phyloP scores from a whole-genome alignment of 2,329 filamentous ascomycete species.

The Tolypocladium amazonense region DNA sequence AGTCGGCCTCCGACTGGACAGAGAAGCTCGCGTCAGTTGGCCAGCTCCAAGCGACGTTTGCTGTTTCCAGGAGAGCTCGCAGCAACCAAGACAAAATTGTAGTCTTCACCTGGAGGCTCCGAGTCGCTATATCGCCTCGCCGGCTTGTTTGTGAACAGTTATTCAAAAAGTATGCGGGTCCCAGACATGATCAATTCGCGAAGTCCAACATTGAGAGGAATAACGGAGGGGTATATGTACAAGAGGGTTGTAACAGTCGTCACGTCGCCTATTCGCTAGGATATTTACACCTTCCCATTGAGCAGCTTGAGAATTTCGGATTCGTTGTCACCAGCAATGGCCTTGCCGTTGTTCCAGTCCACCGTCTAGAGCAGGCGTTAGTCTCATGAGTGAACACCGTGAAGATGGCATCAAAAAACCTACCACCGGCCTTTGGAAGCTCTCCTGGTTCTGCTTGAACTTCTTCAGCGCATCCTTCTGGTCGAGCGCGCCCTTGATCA shows the following conservation, averaged over 20 bases:
- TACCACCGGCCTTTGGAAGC: conserved; percentile 70
- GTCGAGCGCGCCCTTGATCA: conserved; percentile 65
- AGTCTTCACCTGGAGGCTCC: neutral
- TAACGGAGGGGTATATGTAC: conserved; percentile 1
- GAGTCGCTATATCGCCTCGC: neutral
- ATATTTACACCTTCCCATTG: conserved; percentile 35
- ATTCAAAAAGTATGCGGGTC: neutral
- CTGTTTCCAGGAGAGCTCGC: neutral
- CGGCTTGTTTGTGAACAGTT: neutral
- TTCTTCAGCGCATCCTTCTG: conserved; percentile 70
- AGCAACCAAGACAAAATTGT: neutral
- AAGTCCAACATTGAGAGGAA: neutral
- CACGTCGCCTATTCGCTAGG: neutral
- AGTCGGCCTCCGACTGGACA: neutral
- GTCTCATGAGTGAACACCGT: neutral
- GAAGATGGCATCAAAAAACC: conserved; percentile 20
- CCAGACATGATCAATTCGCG: neutral
- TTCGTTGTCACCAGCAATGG: conserved; percentile 66
- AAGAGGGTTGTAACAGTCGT: neutral
- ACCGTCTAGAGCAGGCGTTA: conserved; percentile 41
- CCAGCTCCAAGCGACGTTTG: neutral
- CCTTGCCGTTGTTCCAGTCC: conserved; percentile 89
- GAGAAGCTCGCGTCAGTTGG: neutral
- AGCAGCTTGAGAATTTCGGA: conserved; percentile 83
- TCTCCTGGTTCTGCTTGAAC: conserved; percentile 58